A percentile compares a stretch with the other conserved stretches of the same genome.
Conservation (phyloP, 148 eudicot species). For the Beta vulgaris region DNA sequence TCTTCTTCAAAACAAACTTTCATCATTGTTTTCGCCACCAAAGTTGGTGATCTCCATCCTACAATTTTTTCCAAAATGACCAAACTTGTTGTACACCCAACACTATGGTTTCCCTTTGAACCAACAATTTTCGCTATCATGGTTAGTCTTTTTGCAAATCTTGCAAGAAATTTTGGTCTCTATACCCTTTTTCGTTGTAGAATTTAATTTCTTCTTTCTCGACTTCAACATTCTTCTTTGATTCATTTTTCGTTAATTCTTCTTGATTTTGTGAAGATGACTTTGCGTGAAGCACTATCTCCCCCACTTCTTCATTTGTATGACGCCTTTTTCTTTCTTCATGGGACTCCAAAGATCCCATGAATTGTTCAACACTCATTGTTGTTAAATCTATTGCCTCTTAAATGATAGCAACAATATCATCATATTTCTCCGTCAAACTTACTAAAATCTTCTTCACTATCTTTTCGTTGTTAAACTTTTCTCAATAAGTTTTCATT, state of each 20-base stretch:
- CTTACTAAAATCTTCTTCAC: not conserved
- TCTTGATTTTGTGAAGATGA: too few relatives aligned
- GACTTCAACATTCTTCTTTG: too few relatives aligned
- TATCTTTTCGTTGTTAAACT: not conserved
- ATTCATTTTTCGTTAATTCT: not conserved
- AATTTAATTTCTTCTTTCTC: too few relatives aligned
- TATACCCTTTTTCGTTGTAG: not conserved
- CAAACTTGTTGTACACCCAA: not conserved
- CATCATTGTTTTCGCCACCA: too few relatives aligned
- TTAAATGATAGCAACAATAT: not conserved
- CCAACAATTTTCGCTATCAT: not conserved
- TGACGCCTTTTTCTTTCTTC: not conserved
- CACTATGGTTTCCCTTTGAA: not conserved
- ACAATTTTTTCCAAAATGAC: not conserved
- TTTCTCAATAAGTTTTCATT: not conserved
- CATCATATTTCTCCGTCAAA: not conserved
- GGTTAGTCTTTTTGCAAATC: too few relatives aligned
- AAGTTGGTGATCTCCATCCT: not conserved
- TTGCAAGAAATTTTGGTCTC: not conserved
- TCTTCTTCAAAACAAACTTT: too few relatives aligned
- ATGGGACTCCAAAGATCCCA: not conserved
- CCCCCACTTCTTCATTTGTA: too few relatives aligned
- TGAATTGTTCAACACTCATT: not conserved
- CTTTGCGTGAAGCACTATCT: too few relatives aligned
- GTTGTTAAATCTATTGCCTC: slow-evolving; percentile 6